Percentiles rank a stretch among this genome's conserved stretches.
phyloP scores from a whole-genome alignment of 116 monocot genomes.

The Phalaenopsis hybrid region DNA sequence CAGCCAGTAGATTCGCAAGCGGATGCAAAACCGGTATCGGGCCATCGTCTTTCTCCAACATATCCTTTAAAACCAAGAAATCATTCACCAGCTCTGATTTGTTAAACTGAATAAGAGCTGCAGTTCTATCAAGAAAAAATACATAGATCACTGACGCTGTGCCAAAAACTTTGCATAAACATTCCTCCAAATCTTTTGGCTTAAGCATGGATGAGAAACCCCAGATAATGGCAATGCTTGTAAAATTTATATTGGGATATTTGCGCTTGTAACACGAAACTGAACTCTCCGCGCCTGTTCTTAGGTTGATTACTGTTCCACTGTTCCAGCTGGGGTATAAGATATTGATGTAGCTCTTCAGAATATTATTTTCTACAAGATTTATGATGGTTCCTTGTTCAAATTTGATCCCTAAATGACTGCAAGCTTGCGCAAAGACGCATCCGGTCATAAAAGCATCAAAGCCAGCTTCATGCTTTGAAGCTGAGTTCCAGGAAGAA shows the following conservation, averaged over 20 bases:
- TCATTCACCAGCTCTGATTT: slow-evolving; percentile 52
- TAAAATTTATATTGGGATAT: slow-evolving; percentile 36
- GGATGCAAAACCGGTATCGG: slow-evolving; percentile 65
- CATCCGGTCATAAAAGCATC: slow-evolving; percentile 99
- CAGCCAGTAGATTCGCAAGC: slow-evolving; percentile 62
- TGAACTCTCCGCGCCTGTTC: slow-evolving; percentile 45
- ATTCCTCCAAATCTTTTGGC: slow-evolving; percentile 49
- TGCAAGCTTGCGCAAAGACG: slow-evolving; percentile 75
- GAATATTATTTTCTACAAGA: slow-evolving; percentile 35
- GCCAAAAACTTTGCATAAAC: slow-evolving; percentile 57
- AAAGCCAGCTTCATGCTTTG: slow-evolving; percentile 97
- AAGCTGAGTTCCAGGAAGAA: slow-evolving; percentile 54
- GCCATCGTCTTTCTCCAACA: slow-evolving; percentile 45
- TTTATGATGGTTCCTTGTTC: slow-evolving; percentile 26
- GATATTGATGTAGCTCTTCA: slow-evolving; percentile 63
- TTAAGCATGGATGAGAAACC: slow-evolving; percentile 58
- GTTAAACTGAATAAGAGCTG: slow-evolving; percentile 71
- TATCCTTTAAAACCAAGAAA: slow-evolving; percentile 62
- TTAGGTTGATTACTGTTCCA: slow-evolving; percentile 63
- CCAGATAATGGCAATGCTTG: slow-evolving; percentile 69
- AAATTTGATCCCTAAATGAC: slow-evolving; percentile 74
- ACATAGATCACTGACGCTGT: slow-evolving; percentile 46
- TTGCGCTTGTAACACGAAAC: slow-evolving; percentile 41
- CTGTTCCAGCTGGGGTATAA: slow-evolving; percentile 65
- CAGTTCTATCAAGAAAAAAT: slow-evolving; percentile 65